Percentiles rank a stretch among this genome's conserved stretches.
These are phyloP conservation scores for Fusarium anguioides DNA, from an alignment of 2,329 filamentous ascomycete genomes.

Conservation along the genomic window DNA sequence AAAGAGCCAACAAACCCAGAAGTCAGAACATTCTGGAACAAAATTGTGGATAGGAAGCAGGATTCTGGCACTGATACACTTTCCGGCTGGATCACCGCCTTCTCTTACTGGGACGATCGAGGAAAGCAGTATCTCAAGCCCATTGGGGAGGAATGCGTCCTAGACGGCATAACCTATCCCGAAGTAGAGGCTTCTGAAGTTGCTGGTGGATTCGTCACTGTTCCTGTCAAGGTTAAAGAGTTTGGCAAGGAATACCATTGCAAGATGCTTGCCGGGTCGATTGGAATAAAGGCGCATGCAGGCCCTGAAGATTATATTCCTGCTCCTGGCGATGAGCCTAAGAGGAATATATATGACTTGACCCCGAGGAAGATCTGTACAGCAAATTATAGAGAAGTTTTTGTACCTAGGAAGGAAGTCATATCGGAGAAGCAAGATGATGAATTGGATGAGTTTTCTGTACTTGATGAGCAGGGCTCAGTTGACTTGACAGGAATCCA, in stretches of 20 bases:
- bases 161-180: neutral
- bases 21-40: neutral
- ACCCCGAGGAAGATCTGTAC: no score
- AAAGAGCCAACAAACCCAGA: neutral
- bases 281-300: neutral
- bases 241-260: rapidly evolving
- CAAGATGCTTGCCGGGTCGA: neutral
- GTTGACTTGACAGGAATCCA: neutral
- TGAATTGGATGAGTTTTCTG: no score
- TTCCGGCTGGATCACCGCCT: neutral
- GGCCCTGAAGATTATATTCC: neutral
- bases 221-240: neutral
- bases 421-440: neutral
- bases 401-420: neutral
- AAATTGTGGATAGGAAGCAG: rapidly evolving
- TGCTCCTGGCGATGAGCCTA: neutral
- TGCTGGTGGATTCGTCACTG: neutral
- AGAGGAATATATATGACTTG: no score
- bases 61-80: neutral
- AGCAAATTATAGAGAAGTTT: no score
- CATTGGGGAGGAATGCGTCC: rapidly evolving
- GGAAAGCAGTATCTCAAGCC: rapidly evolving
- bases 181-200: rapidly evolving
- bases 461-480: no score
- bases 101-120: neutral